Conservation (phyloP, 192 early-diverging fungal species). For the Linnemannia zychae region DNA sequence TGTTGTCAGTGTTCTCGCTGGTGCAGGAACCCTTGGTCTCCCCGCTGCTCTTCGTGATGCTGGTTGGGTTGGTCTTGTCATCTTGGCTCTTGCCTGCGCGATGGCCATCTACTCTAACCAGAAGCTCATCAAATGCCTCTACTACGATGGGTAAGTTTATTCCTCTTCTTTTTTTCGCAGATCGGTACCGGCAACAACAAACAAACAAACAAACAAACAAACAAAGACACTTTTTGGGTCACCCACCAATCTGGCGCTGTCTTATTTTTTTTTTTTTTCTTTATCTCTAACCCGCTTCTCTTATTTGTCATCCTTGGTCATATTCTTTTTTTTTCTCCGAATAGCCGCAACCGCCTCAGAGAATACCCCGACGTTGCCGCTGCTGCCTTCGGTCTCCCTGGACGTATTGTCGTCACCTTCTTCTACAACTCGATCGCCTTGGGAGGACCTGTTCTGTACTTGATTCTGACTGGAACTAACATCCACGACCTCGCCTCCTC, state of each 20-base stretch:
- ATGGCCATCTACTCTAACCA: conserved; percentile 81
- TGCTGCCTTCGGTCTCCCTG: conserved; percentile 64
- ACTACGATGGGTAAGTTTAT: conserved; percentile 61
- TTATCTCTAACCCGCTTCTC: conserved; percentile 6
- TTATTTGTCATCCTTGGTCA: background rate
- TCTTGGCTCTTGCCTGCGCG: conserved; percentile 77
- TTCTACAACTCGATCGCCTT: conserved; percentile 68
- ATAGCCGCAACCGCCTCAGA: conserved; percentile 63
- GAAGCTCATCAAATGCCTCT: conserved; percentile 76
- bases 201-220: background rate
- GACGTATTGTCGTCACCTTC: conserved; percentile 64
- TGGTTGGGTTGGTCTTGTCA: conserved; percentile 81
- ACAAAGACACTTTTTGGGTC: background rate
- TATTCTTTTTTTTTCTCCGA: background rate
- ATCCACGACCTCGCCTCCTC: conserved; percentile 64
- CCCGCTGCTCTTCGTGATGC: conserved; percentile 73
- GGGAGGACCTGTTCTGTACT: conserved; percentile 69
- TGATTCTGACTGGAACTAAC: conserved; percentile 77
- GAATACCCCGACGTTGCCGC: conserved; percentile 77
- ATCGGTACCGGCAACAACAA: background rate
- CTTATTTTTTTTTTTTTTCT: background rate
- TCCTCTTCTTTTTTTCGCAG: conserved; percentile 2
- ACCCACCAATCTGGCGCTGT: conserved; percentile 8
- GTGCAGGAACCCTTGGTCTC: conserved; percentile 71
- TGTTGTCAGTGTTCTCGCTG: conserved; percentile 70